Percentiles rank a stretch among this genome's conserved stretches.
Evolutionary conservation across 164 flowering plant species (phyloP).

Genomic region (Umbilicus rupestris): DNA sequence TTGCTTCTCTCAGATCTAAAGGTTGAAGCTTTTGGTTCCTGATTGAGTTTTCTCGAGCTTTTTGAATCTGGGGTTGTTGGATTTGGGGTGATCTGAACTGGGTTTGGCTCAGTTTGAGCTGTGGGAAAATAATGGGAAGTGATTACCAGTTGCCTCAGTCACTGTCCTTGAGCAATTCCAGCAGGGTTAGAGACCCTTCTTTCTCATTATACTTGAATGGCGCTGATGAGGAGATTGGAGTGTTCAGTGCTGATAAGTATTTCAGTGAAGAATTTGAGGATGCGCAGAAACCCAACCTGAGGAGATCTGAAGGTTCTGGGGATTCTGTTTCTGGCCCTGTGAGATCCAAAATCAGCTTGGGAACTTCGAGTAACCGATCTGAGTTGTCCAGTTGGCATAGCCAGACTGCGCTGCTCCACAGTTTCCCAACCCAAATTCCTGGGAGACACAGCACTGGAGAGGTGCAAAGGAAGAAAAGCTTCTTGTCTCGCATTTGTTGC

Average conservation of each 20-base stretch:
- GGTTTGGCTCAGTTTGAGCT: background rate
- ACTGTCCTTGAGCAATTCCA: slow-evolving; percentile 7
- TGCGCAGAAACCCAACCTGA: slow-evolving; percentile 12
- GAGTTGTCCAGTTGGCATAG: slow-evolving; percentile 66
- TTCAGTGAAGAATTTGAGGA: slow-evolving; percentile 44
- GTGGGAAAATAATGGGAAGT: background rate
- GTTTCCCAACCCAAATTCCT: slow-evolving; percentile 9
- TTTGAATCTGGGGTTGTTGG: too few relatives aligned
- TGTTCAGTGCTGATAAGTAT: slow-evolving; percentile 69
- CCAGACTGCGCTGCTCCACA: slow-evolving; percentile 41
- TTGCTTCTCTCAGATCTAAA: background rate
- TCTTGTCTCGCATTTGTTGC: slow-evolving; percentile 30
- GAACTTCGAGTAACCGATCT: slow-evolving; percentile 46
- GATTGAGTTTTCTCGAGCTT: background rate
- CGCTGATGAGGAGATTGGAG: slow-evolving; percentile 54
- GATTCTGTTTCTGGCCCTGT: slow-evolving; percentile 11
- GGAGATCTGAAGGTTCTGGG: background rate
- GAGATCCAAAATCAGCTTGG: slow-evolving; percentile 18
- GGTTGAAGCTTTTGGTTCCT: background rate
- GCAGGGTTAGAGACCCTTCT: slow-evolving; percentile 29
- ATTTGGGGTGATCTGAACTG: background rate
- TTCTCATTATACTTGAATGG: slow-evolving; percentile 33
- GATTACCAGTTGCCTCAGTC: slow-evolving; percentile 13
- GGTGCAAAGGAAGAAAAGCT: slow-evolving; percentile 21
- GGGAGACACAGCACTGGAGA: slow-evolving; percentile 13